phyloP scores from a whole-genome alignment of 2,329 filamentous ascomycete species.

The Hortaea sp. region DNA sequence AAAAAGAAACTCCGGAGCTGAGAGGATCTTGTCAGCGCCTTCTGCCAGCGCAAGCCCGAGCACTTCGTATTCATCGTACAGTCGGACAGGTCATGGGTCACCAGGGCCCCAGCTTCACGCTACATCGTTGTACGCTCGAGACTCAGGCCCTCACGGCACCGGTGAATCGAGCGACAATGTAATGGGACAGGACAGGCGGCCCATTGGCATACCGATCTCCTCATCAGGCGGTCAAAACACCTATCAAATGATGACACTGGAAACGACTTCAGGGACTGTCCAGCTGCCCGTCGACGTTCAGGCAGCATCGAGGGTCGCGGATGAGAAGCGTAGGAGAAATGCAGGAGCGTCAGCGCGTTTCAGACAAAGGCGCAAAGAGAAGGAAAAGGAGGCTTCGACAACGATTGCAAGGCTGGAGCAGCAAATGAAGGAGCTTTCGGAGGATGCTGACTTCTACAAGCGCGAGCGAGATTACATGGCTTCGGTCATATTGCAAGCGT shows the following conservation, averaged over 20 bases:
- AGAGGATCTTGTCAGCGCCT: not conserved
- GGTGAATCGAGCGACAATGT: slow-evolving; percentile 1
- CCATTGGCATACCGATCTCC: slow-evolving; percentile 35
- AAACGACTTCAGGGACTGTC: slow-evolving; percentile 41
- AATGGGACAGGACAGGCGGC: slow-evolving; percentile 18
- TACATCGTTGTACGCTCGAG: too few species aligned
- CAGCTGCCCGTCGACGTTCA: slow-evolving; percentile 67
- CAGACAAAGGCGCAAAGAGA: slow-evolving; percentile 69
- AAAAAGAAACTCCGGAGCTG: too few species aligned
- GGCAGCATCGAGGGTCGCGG: slow-evolving; percentile 69
- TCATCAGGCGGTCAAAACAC: slow-evolving; percentile 36
- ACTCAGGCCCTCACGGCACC: too few species aligned
- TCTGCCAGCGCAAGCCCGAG: slow-evolving; percentile 35
- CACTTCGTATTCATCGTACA: slow-evolving; percentile 40
- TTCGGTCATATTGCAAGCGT: slow-evolving; percentile 52
- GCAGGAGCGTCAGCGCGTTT: slow-evolving; percentile 79
- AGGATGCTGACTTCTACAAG: slow-evolving; percentile 64
- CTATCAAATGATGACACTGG: slow-evolving; percentile 45
- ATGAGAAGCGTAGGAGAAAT: slow-evolving; percentile 78
- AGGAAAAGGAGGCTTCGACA: slow-evolving; percentile 61
- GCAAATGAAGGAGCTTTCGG: slow-evolving; percentile 56
- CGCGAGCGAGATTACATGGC: slow-evolving; percentile 62
- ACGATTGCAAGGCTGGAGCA: slow-evolving; percentile 61
- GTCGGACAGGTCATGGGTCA: slow-evolving; percentile 19
- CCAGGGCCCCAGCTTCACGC: too few species aligned